phyloP scores from a whole-genome alignment of 1,139 yeast species.

The Casaregolazyma lundiana region DNA sequence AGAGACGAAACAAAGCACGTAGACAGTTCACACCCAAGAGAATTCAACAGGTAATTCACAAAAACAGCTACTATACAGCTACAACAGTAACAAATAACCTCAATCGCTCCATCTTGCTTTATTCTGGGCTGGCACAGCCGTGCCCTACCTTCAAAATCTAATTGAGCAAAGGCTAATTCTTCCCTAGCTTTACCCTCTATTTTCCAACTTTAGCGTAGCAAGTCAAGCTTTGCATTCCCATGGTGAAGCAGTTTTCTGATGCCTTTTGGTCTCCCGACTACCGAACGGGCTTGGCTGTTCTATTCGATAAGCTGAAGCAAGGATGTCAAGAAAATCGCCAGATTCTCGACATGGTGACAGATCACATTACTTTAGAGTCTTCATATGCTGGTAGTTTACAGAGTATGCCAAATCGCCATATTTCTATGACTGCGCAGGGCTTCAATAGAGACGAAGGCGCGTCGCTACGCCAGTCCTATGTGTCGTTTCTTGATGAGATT shows the following conservation, averaged over 20 bases:
- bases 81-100: too few species aligned
- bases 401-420: slow-evolving; percentile 33
- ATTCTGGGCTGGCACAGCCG: neutral
- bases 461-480: slow-evolving; percentile 50
- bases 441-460: slow-evolving; percentile 40
- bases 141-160: neutral
- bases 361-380: slow-evolving; percentile 62
- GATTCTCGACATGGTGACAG: slow-evolving; percentile 53
- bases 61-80: too few species aligned
- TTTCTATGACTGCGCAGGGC: slow-evolving; percentile 27
- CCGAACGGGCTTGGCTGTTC: slow-evolving; percentile 48
- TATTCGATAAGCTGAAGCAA: slow-evolving; percentile 57
- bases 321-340: slow-evolving; percentile 71
- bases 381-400: slow-evolving; percentile 54
- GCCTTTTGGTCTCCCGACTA: slow-evolving; percentile 74
- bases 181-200: neutral
- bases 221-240: neutral
- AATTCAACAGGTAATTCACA: too few species aligned
- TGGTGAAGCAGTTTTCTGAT: slow-evolving; percentile 14
- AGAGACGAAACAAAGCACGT: too few species aligned
- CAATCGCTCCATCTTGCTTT: neutral
- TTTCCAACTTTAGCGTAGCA: neutral
- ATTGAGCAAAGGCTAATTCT: neutral
- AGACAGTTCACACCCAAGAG: too few species aligned
- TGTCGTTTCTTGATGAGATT: slow-evolving; percentile 47